Evolutionary conservation across 2,329 filamentous ascomycete species (phyloP), one percentile per base, ranked within the genome.

Genomic region (Paraphaeosphaeria minitans): DNA sequence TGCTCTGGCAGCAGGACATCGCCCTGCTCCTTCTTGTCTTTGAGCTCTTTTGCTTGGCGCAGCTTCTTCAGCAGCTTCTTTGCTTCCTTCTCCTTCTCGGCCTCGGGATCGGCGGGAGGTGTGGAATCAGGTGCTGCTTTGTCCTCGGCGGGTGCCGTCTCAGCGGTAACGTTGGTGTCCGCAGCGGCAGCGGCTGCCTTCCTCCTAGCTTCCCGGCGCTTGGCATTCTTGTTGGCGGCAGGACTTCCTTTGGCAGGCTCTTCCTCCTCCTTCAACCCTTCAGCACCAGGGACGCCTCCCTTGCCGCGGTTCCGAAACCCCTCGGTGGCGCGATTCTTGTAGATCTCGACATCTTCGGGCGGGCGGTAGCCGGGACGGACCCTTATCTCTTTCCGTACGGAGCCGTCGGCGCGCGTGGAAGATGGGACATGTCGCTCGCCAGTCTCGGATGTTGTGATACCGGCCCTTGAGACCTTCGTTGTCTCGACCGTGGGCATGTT

Each of bases 1-100:
- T 99, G 95, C 80, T 99, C 95, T 0, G 93, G 94, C 27, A 98
- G 82, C 60, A 99, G 79, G 4, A 86, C 84, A 73, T 92, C 90
- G 21, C 95, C 95, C 56, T 87, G 88, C 24, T 96, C 91, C 77
- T 96, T 96, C 83, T 97, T 97, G 70, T 88, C 89, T 74, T 92
- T 90, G 55, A 99, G 83, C 2, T 98, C 95, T 67, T 88, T 90
- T 4, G 95, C 94, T 76, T 99, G 95, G 70, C 94, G 91, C 60
- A 99, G 81, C 79, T 98, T 99, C 83, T 99, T 99, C 75, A 89
- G 91, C 46, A 98, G 80, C 70, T 92, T 96, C 64, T 93, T 88
- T 0, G 90, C 94, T 77, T 97, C 96, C 82, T 97, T 99, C 75
- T 97, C 92, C 67, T 86, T 90, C 76, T 97, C 93, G 0, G 83